Evolutionary conservation across 2,329 filamentous ascomycete species (phyloP).

Genomic region (Beauveria brongniartii): DNA sequence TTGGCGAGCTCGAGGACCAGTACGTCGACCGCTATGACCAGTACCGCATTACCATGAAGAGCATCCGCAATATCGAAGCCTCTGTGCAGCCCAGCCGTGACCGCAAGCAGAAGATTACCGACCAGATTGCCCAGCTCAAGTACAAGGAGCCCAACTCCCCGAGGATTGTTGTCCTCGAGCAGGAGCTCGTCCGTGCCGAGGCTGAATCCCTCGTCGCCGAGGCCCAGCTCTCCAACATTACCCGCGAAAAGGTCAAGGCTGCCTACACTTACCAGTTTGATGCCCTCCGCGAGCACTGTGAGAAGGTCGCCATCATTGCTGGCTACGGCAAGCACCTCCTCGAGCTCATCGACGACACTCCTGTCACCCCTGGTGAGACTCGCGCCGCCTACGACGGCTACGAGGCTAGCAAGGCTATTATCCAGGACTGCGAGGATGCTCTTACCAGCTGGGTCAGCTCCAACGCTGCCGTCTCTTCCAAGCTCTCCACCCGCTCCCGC

Average conservation of each 20-base stretch:
- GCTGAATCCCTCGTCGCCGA: constrained; percentile 98
- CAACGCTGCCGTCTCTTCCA: constrained; percentile 80
- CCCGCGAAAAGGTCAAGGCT: constrained; percentile 97
- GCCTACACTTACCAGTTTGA: constrained; percentile 98
- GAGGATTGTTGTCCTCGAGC: constrained; percentile 94
- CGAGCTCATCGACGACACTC: constrained; percentile 91
- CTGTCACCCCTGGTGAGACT: constrained; percentile 94
- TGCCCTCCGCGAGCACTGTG: constrained; percentile 90
- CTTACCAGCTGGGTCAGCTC: constrained; percentile 94
- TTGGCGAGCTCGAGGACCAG: constrained; percentile 95
- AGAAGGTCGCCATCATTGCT: constrained; percentile 96
- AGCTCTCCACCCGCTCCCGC: constrained; percentile 78
- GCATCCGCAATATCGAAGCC: constrained; percentile 96
- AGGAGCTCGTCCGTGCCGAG: constrained; percentile 96
- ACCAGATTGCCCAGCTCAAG: constrained; percentile 97
- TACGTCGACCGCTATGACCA: constrained; percentile 99
- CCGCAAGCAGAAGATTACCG: constrained; percentile 99
- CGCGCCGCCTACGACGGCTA: constrained; percentile 95
- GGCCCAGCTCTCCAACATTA: constrained; percentile 97
- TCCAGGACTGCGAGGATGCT: constrained; percentile 96
- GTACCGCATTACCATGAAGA: constrained; percentile 98
- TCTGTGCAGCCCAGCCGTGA: constrained; percentile 97
- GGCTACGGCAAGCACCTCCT: constrained; percentile 98
- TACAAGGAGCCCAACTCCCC: constrained; percentile 99
- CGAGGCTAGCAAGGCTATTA: constrained; percentile 96